phyloP scores from a whole-genome alignment of 768 basidiomycete genomes.

The Xerocomellus chrysenteron region DNA sequence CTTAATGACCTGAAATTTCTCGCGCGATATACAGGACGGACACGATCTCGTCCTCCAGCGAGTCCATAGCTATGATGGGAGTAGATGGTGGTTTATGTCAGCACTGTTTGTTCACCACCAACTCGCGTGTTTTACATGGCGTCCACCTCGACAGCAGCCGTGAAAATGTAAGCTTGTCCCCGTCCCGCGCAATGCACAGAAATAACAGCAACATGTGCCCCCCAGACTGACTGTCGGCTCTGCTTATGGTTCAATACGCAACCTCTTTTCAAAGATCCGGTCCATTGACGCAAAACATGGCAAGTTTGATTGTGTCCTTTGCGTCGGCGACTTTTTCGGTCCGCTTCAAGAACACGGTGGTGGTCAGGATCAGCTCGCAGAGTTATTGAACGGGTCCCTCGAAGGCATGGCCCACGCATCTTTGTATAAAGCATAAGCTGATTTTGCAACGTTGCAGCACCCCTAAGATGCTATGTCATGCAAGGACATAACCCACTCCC shows the following conservation, averaged over 20 bases:
- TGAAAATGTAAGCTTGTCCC: slow-evolving; percentile 33
- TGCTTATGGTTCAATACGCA: slow-evolving; percentile 66
- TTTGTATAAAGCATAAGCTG: background rate
- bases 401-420: slow-evolving; percentile 48
- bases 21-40: slow-evolving; percentile 88
- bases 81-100: slow-evolving; percentile 25
- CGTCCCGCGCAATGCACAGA: background rate
- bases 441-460: slow-evolving; percentile 49
- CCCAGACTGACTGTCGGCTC: slow-evolving; percentile 77
- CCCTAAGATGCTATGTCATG: slow-evolving; percentile 91
- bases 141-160: slow-evolving; percentile 18
- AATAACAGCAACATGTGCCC: background rate
- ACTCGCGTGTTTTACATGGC: slow-evolving; percentile 16
- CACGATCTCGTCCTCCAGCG: slow-evolving; percentile 76
- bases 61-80: slow-evolving; percentile 43
- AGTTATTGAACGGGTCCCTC: slow-evolving; percentile 65
- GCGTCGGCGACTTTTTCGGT: slow-evolving; percentile 85
- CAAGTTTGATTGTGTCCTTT: slow-evolving; percentile 83
- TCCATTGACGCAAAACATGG: slow-evolving; percentile 89
- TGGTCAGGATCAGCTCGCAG: slow-evolving; percentile 50
- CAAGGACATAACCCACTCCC: slow-evolving; percentile 81
- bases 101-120: background rate
- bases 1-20: slow-evolving; percentile 76
- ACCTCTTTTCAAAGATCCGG: slow-evolving; percentile 79
- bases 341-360: slow-evolving; percentile 37